Evolutionary conservation across 768 basidiomycete species (phyloP).

Genomic region (Naematelia encephala): DNA sequence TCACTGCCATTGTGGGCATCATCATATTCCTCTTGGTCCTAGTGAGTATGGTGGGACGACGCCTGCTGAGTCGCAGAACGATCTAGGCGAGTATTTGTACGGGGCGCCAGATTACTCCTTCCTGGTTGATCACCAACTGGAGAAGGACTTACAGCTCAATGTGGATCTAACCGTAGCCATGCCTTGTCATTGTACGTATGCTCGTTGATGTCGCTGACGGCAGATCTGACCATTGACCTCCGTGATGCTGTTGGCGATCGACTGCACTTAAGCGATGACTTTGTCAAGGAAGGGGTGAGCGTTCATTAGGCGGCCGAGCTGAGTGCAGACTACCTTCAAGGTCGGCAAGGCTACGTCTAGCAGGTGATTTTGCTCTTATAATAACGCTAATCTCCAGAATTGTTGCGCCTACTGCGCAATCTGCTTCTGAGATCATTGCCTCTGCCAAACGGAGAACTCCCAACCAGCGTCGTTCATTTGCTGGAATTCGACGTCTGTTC

Average conservation of each 20-base stretch:
- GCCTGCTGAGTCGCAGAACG: slow-evolving; percentile 56
- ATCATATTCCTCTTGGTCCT: slow-evolving; percentile 47
- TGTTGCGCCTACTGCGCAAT: slow-evolving; percentile 24
- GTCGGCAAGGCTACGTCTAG: slow-evolving; percentile 73
- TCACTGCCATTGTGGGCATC: slow-evolving; percentile 40
- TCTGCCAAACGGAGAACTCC: slow-evolving; percentile 32
- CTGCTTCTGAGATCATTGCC: slow-evolving; percentile 39
- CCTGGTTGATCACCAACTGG: slow-evolving; percentile 67
- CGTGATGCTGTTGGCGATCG: slow-evolving; percentile 92
- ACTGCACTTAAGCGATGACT: slow-evolving; percentile 71
- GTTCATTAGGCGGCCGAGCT: background rate
- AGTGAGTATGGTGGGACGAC: slow-evolving; percentile 16
- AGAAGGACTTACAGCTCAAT: slow-evolving; percentile 70
- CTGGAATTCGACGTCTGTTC: slow-evolving; percentile 38
- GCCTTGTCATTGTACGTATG: slow-evolving; percentile 79
- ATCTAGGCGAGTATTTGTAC: slow-evolving; percentile 85
- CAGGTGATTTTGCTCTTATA: slow-evolving; percentile 53
- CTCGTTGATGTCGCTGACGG: background rate
- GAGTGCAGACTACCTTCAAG: slow-evolving; percentile 65
- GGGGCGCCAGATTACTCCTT: slow-evolving; percentile 91
- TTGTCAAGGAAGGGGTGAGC: slow-evolving; percentile 78
- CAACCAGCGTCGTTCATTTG: slow-evolving; percentile 28
- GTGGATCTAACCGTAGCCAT: slow-evolving; percentile 89
- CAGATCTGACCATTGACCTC: slow-evolving; percentile 82
- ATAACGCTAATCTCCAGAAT: slow-evolving; percentile 1